Evolutionary conservation across 2,329 filamentous ascomycete genomes (phyloP).

Genomic region (Diplodia mutila): DNA sequence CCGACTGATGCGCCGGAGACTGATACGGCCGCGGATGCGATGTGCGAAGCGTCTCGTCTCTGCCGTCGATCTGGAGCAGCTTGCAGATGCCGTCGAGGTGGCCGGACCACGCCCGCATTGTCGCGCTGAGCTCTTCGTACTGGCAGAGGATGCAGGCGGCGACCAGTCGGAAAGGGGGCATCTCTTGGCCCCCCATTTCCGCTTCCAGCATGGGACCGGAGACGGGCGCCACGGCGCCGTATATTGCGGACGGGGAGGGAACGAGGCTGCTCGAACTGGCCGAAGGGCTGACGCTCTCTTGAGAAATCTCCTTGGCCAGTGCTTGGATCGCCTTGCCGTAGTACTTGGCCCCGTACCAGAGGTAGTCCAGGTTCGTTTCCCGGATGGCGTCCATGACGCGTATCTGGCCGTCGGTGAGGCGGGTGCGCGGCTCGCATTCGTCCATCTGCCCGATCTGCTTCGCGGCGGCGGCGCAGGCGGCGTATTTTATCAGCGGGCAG

Average conservation of each 20-base stretch:
- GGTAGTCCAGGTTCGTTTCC: not conserved
- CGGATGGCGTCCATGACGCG: not conserved
- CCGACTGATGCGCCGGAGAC: not conserved
- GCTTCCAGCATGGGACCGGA: too few species aligned
- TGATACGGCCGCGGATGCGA: not conserved
- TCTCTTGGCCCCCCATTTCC: too few species aligned
- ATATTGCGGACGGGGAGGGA: not conserved
- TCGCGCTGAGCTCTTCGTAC: not conserved
- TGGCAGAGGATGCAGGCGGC: not conserved
- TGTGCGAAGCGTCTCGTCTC: too few species aligned
- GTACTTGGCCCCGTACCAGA: not conserved
- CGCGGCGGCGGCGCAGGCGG: not conserved
- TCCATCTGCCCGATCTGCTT: not conserved
- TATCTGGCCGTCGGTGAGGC: not conserved
- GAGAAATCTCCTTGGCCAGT: not conserved
- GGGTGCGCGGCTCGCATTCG: not conserved
- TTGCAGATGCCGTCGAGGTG: not conserved
- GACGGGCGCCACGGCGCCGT: not conserved
- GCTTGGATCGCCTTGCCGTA: not conserved
- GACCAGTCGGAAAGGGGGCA: not conserved
- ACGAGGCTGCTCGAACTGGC: not conserved
- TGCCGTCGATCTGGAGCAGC: not conserved
- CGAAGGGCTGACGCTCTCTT: not conserved
- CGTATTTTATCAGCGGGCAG: not conserved
- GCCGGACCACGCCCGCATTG: not conserved